phyloP scores from a whole-genome alignment of 2,329 filamentous ascomycete species.

The Sporothrix schenckii region DNA sequence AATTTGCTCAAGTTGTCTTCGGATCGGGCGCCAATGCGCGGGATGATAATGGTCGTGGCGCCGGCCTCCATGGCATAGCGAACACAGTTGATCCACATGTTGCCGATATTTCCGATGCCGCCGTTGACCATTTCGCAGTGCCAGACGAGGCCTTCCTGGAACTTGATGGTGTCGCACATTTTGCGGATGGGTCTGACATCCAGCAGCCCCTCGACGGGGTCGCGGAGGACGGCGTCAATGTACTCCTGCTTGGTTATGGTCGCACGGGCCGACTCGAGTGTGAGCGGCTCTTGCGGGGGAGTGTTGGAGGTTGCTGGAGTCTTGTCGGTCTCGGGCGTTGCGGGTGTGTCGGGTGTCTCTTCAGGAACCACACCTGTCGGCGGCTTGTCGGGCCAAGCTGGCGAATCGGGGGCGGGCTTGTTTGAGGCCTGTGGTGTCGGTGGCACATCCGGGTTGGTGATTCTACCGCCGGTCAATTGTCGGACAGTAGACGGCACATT shows the following conservation, averaged over 20 bases:
- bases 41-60: conserved; percentile 37
- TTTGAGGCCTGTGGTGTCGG: not conserved
- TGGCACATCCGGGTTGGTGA: conserved; percentile 6
- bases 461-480: not conserved
- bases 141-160: conserved; percentile 45
- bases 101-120: conserved; percentile 45
- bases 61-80: conserved; percentile 44
- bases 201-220: conserved; percentile 36
- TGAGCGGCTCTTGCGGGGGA: not conserved
- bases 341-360: not conserved
- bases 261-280: conserved; percentile 11
- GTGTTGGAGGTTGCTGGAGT: not conserved
- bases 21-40: conserved; percentile 37
- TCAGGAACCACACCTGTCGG: not conserved
- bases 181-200: conserved; percentile 34
- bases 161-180: conserved; percentile 41
- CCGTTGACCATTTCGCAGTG: conserved; percentile 45
- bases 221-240: conserved; percentile 34
- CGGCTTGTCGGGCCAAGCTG: not conserved
- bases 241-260: conserved; percentile 33
- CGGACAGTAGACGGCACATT: not conserved
- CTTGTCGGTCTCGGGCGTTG: not conserved
- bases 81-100: conserved; percentile 46
- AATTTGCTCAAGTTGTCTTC: conserved; percentile 34
- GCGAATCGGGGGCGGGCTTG: not conserved